Percentiles rank a stretch among this genome's conserved stretches.
phyloP scores from a whole-genome alignment of 129 eudicot genomes.

The Centaurea solstitialis region DNA sequence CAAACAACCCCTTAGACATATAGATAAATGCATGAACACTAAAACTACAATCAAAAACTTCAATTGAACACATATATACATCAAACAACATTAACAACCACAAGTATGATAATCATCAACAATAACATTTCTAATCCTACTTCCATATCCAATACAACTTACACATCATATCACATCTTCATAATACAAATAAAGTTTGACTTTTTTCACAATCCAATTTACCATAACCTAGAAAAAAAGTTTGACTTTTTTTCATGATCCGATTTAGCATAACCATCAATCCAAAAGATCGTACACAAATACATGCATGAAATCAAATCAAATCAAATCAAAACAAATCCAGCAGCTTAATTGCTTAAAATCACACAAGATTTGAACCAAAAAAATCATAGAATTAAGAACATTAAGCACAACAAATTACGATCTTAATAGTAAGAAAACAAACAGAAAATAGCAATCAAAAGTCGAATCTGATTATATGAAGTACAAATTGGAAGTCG shows the following conservation, averaged over 20 bases:
- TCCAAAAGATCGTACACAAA: neutral
- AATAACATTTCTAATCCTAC: neutral
- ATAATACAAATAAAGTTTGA: neutral
- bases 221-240: too few relatives aligned
- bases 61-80: neutral
- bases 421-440: neutral
- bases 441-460: neutral
- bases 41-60: neutral
- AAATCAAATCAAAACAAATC: neutral
- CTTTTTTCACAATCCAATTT: slow-evolving; percentile 13
- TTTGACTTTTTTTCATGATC: slow-evolving; percentile 8
- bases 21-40: neutral
- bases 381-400: neutral
- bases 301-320: slow-evolving; percentile 21
- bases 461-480: slow-evolving; percentile 17
- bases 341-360: neutral
- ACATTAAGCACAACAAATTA: neutral
- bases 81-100: neutral
- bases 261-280: slow-evolving; percentile 3
- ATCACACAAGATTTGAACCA: slow-evolving; percentile 14
- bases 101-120: neutral
- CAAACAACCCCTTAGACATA: neutral
- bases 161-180: neutral
- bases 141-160: neutral
- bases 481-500: neutral